Percentiles rank a stretch among this genome's conserved stretches.
Conservation (phyloP, 1,139 yeast species). For the Yamadazyma spencermartinsiae region DNA sequence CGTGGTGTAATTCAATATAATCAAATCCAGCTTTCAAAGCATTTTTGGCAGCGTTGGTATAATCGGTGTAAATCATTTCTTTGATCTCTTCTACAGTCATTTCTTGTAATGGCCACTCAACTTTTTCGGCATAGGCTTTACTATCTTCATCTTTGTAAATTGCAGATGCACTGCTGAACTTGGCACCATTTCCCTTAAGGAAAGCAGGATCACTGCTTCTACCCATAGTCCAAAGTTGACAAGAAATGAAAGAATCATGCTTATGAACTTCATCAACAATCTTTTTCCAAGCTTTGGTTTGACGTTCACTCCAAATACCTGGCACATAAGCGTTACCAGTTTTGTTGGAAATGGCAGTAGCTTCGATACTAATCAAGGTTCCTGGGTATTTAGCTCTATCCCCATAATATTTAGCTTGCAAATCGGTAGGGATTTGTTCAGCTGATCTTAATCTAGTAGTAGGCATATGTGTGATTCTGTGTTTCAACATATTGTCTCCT, state of each 20-base stretch:
- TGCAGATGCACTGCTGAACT: conserved; percentile 27
- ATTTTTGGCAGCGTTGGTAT: conserved; percentile 44
- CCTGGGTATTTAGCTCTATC: conserved; percentile 52
- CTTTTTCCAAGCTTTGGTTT: conserved; percentile 49
- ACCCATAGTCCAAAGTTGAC: conserved; percentile 66
- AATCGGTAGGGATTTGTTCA: conserved; percentile 40
- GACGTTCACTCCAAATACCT: conserved; percentile 53
- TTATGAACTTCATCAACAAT: conserved; percentile 52
- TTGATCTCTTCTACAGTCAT: conserved; percentile 48
- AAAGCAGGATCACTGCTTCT: conserved; percentile 48
- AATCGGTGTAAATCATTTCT: conserved; percentile 33
- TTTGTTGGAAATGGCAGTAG: conserved; percentile 29
- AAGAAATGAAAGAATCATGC: conserved; percentile 51
- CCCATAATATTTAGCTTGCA: conserved; percentile 44
- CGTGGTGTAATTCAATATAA: conserved; percentile 67
- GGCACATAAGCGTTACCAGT: conserved; percentile 50
- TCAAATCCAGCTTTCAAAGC: conserved; percentile 66
- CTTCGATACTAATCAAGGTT: conserved; percentile 48
- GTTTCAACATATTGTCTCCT: conserved; percentile 36
- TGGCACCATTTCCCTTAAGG: conserved; percentile 34
- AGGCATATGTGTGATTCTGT: conserved; percentile 55
- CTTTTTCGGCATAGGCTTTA: conserved; percentile 28
- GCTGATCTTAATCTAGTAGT: conserved; percentile 37
- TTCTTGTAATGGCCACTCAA: conserved; percentile 38
- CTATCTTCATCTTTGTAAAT: conserved; percentile 23